Conservation (phyloP, 352 stramenopile genomes). For the Halophytophthora polymorphica region DNA sequence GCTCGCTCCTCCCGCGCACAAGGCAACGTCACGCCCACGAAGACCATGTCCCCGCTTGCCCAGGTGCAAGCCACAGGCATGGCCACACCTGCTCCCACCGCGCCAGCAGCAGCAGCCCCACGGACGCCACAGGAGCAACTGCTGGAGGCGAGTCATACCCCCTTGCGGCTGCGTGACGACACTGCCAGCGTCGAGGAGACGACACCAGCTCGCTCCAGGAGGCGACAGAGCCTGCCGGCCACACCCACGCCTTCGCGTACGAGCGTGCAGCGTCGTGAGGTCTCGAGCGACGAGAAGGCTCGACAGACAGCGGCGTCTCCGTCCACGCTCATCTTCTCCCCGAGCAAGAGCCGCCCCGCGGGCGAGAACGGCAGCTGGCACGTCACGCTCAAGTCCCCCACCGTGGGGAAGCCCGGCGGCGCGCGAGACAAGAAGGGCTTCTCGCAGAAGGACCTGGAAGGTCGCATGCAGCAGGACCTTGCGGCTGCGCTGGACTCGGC, state of each 20-base stretch:
- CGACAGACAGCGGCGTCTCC: conserved; percentile 2
- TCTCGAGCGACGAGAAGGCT: conserved; percentile 35
- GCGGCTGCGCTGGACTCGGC: conserved; percentile 36
- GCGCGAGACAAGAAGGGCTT: conserved; percentile 23
- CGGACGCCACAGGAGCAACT: conserved; percentile 32
- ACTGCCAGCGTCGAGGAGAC: conserved; percentile 19
- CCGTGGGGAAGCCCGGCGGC: conserved; percentile 22
- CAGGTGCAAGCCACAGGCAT: conserved; percentile 5
- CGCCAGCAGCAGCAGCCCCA: too few relatives aligned
- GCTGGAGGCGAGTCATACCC: conserved; percentile 36
- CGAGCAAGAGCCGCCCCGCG: conserved; percentile 26
- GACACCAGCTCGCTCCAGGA: conserved; percentile 13
- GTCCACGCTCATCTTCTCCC: conserved; percentile 58
- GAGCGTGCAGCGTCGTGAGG: conserved; percentile 30
- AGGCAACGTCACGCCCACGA: conserved; percentile 7
- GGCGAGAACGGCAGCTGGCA: conserved; percentile 38
- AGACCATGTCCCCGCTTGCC: conserved; percentile 9
- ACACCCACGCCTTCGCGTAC: conserved; percentile 37
- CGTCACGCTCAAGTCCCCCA: conserved; percentile 57
- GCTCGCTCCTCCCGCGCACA: conserved; percentile 14
- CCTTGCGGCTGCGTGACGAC: conserved; percentile 32
- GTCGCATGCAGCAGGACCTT: conserved; percentile 64
- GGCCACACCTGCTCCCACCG: conserved; percentile 4
- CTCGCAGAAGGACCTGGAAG: conserved; percentile 58
- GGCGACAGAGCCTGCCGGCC: conserved; percentile 46